Percentiles rank a stretch among this genome's conserved stretches.
Conservation (phyloP, 345 rosid species). For the Salix exigua region DNA sequence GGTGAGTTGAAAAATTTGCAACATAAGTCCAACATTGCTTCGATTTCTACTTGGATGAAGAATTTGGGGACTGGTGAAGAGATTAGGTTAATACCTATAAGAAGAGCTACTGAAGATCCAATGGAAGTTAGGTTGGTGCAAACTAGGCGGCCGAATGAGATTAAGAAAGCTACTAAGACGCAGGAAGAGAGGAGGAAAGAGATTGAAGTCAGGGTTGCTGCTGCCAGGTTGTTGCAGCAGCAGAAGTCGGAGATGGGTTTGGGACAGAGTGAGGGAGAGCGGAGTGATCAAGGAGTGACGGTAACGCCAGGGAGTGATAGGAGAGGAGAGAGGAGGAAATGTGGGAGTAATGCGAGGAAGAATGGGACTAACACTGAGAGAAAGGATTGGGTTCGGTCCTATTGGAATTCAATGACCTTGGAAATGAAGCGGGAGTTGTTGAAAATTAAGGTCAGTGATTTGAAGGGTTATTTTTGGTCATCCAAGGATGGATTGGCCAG, state of each 20-base stretch:
- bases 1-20: constrained; percentile 65
- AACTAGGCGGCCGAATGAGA: constrained; percentile 82
- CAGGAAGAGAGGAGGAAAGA: constrained; percentile 88
- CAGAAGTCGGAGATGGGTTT: constrained; percentile 57
- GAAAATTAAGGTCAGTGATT: constrained; percentile 51
- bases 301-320: constrained; percentile 40
- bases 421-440: constrained; percentile 62
- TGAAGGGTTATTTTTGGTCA: constrained; percentile 55
- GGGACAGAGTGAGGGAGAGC: constrained; percentile 37
- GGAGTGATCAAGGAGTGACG: constrained; percentile 46
- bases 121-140: constrained; percentile 75
- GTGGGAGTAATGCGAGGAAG: constrained; percentile 48
- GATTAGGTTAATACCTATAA: constrained; percentile 64
- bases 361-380: constrained; percentile 52
- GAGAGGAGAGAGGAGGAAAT: constrained; percentile 75
- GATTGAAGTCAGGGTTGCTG: constrained; percentile 95
- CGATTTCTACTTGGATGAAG: constrained; percentile 82
- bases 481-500: constrained; percentile 55
- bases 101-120: constrained; percentile 79
- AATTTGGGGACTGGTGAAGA: constrained; percentile 81
- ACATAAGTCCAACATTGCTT: constrained; percentile 67
- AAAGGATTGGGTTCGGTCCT: constrained; percentile 57
- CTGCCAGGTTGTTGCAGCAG: constrained; percentile 78
- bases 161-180: constrained; percentile 86
- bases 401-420: constrained; percentile 64